phyloP scores from a whole-genome alignment of 768 basidiomycete species.

The Termitomyces sp. region DNA sequence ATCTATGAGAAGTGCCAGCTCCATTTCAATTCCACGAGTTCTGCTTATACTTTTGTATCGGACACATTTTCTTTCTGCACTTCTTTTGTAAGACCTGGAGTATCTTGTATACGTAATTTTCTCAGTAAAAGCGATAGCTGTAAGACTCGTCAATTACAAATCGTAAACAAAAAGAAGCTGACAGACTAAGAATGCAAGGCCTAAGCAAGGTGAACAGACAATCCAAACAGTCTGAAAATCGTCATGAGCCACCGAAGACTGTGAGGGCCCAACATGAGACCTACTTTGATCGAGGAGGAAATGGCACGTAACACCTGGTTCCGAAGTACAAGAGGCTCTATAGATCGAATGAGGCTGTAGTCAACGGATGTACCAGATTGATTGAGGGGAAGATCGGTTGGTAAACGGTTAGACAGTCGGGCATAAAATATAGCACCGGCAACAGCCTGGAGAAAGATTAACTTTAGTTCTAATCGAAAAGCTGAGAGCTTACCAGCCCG shows the following conservation, averaged over 20 bases:
- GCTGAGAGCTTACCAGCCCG: conserved; percentile 53
- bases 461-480: conserved; percentile 7
- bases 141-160: conserved; percentile 3
- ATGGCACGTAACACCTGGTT: conserved; percentile 43
- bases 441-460: conserved; percentile 46
- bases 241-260: background rate
- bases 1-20: background rate
- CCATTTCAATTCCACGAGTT: background rate
- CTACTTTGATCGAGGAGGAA: conserved; percentile 59
- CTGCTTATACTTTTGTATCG: background rate
- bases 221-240: conserved; percentile 60
- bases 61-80: background rate
- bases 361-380: conserved; percentile 43
- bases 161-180: background rate
- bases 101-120: conserved; percentile 28
- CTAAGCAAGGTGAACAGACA: conserved; percentile 64
- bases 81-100: conserved; percentile 3
- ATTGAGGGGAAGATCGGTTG: conserved; percentile 36
- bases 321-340: conserved; percentile 42
- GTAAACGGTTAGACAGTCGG: conserved; percentile 41
- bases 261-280: conserved; percentile 15
- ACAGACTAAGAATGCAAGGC: conserved; percentile 55
- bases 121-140: conserved; percentile 37
- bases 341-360: conserved; percentile 41
- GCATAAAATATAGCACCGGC: conserved; percentile 71